Base-by-base conservation (phyloP, 495 filamentous ascomycete species). In the Hypomontagnella monticulosa region DNA sequence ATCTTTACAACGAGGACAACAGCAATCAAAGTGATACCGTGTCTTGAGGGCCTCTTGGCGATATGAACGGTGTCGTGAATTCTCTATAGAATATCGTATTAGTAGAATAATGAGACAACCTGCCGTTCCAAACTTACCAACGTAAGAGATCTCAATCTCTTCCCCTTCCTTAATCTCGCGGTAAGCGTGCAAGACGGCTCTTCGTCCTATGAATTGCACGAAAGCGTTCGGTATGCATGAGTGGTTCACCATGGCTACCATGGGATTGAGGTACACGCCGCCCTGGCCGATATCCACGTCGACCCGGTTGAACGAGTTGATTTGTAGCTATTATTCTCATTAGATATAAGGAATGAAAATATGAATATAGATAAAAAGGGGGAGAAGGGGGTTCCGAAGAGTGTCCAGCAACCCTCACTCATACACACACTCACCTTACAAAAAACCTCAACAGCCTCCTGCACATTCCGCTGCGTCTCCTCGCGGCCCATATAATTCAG, bases 221-320 rank as follows among this genome's bases (percentile, higher is more conserved):
- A 75, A 76, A 0, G 83, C 81, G 49, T 83, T 86, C 8, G 83
- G 82, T 4, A 77, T 63, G 44, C 84, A 86, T 1, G 82, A 84
- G 61, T 86, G 84, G 55, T 86, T 85, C 4, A 79, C 61, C 73
- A 83, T 79, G 18, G 84, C 77, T 19, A 85, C 66, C 4, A 58
- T 71, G 4, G 80, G 70, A 49, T 83, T 77, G 41, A 84, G 30
- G 42, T 77, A 82, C 9, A 79, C 70, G 3, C 80, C 81, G 15
- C 65, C 67, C 65, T 74, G 65, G 4, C 68, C 77, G 18, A 73
- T 55, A 52, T 81, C 78, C 0, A 61, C 52, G 55, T 83, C 81
- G 23, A 66, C 48, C 33, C 78, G 51, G 61, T 79, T 76, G 66
- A 82, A 83, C 12, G 81, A 75, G 58, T 83, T 83, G 20, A 79